Percentiles rank a stretch among this genome's conserved stretches.
phyloP scores from a whole-genome alignment of 352 stramenopile species.

The Phytophthora meadii region DNA sequence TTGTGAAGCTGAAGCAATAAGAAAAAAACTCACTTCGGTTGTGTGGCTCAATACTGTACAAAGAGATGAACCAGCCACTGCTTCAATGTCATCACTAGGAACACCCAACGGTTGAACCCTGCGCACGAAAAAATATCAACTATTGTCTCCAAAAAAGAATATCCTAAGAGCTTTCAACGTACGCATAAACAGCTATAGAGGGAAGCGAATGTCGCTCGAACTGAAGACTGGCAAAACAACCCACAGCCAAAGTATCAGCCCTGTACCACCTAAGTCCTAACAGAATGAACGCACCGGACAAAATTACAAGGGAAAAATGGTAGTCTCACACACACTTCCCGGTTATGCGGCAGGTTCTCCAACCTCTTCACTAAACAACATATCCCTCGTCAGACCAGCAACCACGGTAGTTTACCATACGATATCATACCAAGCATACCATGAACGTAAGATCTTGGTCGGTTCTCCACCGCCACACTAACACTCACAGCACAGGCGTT shows the following conservation, averaged over 20 bases:
- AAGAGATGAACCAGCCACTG: slow-evolving; percentile 58
- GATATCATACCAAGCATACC: slow-evolving; percentile 46
- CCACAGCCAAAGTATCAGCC: too few relatives aligned
- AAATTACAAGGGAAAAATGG: slow-evolving; percentile 75
- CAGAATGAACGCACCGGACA: slow-evolving; percentile 40
- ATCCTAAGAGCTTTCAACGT: slow-evolving; percentile 4
- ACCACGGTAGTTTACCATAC: not conserved
- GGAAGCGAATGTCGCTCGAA: slow-evolving; percentile 61
- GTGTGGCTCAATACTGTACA: slow-evolving; percentile 70
- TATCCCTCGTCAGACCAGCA: not conserved
- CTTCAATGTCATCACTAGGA: slow-evolving; percentile 60
- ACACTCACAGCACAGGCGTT: slow-evolving; percentile 73
- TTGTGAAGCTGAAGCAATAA: too few relatives aligned
- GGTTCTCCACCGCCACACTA: slow-evolving; percentile 74
- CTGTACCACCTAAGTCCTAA: not conserved
- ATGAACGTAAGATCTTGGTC: slow-evolving; percentile 61
- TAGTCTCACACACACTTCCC: slow-evolving; percentile 60
- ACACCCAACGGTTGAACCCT: slow-evolving; percentile 58
- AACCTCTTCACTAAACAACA: slow-evolving; percentile 50
- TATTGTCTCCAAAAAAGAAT: not conserved
- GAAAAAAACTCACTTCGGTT: slow-evolving; percentile 47
- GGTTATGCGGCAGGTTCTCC: slow-evolving; percentile 60
- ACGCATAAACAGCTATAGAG: slow-evolving; percentile 75
- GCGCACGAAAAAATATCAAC: not conserved
- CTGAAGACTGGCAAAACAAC: slow-evolving; percentile 44